Evolutionary conservation across 2,329 filamentous ascomycete genomes (phyloP).

Genomic region (Fusarium drepaniforme): DNA sequence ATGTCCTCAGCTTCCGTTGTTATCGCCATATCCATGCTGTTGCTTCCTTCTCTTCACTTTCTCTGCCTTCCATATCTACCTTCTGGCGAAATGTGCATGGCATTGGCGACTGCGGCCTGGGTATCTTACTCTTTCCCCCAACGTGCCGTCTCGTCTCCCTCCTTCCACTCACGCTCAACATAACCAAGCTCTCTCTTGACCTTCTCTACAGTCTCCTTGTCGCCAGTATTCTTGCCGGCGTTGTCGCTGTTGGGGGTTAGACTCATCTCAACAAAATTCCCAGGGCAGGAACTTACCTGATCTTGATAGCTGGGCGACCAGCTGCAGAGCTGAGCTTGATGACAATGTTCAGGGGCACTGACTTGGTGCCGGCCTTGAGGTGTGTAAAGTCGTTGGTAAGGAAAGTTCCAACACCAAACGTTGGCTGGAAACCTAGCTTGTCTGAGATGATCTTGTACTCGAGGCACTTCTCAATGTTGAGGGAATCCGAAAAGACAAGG

Average conservation of each 20-base stretch:
- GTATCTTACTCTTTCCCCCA: slow-evolving; percentile 71
- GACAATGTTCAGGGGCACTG: slow-evolving; percentile 93
- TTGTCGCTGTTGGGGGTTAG: slow-evolving; percentile 71
- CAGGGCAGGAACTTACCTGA: slow-evolving; percentile 64
- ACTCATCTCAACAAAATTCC: background rate
- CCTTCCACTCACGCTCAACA: slow-evolving; percentile 84
- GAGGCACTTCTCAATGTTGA: slow-evolving; percentile 91
- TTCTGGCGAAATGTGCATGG: background rate
- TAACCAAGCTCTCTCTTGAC: slow-evolving; percentile 92
- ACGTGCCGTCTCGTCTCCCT: slow-evolving; percentile 84
- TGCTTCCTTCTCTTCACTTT: background rate
- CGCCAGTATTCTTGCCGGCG: slow-evolving; percentile 92
- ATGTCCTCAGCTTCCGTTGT: background rate
- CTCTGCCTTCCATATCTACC: background rate
- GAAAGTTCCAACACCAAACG: slow-evolving; percentile 95
- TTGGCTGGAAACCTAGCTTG: slow-evolving; percentile 82
- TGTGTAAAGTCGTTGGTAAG: slow-evolving; percentile 95
- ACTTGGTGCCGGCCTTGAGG: slow-evolving; percentile 81
- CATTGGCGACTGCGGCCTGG: slow-evolving; percentile 13
- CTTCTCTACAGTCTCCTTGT: slow-evolving; percentile 79
- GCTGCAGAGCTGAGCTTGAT: slow-evolving; percentile 93
- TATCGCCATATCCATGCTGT: background rate
- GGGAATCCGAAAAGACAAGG: slow-evolving; percentile 94
- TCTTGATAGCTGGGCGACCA: slow-evolving; percentile 88
- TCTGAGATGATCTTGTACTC: slow-evolving; percentile 91